A percentile compares a stretch with the other conserved stretches of the same genome.
phyloP scores from a whole-genome alignment of 257 asterid genomes.

The Osmanthus fragrans region DNA sequence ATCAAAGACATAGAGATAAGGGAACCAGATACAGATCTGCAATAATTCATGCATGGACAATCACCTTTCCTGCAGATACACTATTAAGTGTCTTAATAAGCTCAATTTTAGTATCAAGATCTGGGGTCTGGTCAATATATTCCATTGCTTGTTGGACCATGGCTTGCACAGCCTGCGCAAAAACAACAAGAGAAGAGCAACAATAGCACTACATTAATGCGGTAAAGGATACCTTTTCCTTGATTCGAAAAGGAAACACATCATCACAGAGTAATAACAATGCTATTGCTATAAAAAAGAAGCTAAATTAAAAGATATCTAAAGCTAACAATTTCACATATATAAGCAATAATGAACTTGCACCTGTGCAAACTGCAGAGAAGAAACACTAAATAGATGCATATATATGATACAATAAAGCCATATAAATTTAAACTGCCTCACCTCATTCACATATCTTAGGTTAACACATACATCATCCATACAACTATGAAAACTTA shows the following conservation, averaged over 20 bases:
- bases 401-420: background rate
- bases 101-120: slow-evolving; percentile 78
- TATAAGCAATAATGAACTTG: background rate
- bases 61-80: slow-evolving; percentile 97
- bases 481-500: background rate
- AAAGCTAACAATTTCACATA: background rate
- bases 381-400: background rate
- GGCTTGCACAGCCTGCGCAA: slow-evolving; percentile 86
- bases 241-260: background rate
- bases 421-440: background rate
- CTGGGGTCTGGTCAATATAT: slow-evolving; percentile 93
- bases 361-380: background rate
- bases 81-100: slow-evolving; percentile 87
- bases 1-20: background rate
- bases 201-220: background rate
- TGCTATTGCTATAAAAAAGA: background rate
- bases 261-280: background rate
- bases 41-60: slow-evolving; percentile 11
- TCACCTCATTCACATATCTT: background rate
- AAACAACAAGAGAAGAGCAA: slow-evolving; percentile 9
- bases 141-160: slow-evolving; percentile 97
- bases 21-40: background rate
- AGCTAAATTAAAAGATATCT: background rate
- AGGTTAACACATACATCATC: background rate
- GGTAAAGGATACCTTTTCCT: background rate